These are phyloP conservation scores for Drechslerella coelobrocha DNA, from an alignment of 2,329 filamentous ascomycete genomes.

Conservation along the genomic window DNA sequence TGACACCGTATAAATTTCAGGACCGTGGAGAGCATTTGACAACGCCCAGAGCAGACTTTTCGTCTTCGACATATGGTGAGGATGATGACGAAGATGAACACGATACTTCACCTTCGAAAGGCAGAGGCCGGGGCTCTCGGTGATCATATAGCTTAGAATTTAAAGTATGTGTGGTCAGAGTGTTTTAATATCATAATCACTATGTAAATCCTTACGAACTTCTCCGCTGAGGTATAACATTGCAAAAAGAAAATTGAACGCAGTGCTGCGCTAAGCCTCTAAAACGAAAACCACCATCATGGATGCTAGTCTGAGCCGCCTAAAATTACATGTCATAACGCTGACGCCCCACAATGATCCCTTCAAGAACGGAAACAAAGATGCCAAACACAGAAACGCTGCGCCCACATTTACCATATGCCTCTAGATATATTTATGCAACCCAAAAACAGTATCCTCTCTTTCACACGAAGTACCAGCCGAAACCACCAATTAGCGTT, in stretches of 20 bases:
- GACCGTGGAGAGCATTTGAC: neutral
- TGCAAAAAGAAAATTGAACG: neutral
- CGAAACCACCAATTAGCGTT: slow-evolving; percentile 61
- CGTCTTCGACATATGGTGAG: slow-evolving; percentile 8
- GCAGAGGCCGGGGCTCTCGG: slow-evolving; percentile 29
- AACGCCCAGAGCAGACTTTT: slow-evolving; percentile 31
- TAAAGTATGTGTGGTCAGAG: neutral
- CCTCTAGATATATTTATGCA: neutral
- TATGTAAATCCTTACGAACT: too few species aligned
- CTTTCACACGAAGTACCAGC: slow-evolving; percentile 61
- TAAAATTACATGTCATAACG: neutral
- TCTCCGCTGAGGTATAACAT: too few species aligned
- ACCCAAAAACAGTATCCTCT: neutral
- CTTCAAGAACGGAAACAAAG: neutral
- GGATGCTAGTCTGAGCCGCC: neutral
- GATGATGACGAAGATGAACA: slow-evolving; percentile 35
- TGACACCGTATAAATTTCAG: slow-evolving; percentile 49
- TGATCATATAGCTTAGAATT: slow-evolving; percentile 5
- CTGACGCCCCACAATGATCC: neutral
- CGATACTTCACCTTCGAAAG: slow-evolving; percentile 41
- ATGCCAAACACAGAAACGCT: neutral
- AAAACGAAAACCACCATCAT: neutral
- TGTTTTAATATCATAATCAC: neutral
- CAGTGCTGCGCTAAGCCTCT: neutral
- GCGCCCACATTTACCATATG: neutral